Conservation (phyloP, 163 green algal genomes). For the Chloroidium sp. region DNA sequence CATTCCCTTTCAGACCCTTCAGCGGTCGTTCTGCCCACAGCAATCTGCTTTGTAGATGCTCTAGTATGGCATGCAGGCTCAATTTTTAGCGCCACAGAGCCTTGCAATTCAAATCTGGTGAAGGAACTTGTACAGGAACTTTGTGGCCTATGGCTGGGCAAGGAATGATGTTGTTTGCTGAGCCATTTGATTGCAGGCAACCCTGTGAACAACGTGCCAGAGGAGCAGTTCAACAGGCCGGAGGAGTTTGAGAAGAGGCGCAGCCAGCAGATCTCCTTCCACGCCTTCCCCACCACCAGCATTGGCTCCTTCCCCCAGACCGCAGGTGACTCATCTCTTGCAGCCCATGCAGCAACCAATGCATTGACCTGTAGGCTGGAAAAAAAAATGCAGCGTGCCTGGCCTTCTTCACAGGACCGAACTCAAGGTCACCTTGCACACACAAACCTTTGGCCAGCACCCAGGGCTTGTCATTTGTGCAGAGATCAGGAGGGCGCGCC, state of each 20-base stretch:
- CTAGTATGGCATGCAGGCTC: too few relatives aligned
- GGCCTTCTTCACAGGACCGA: too few relatives aligned
- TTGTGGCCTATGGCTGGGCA: not conserved
- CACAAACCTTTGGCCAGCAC: not conserved
- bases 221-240: conserved; percentile 35
- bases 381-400: too few relatives aligned
- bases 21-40: too few relatives aligned
- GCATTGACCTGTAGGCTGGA: too few relatives aligned
- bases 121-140: not conserved
- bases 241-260: conserved; percentile 49
- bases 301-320: conserved; percentile 93
- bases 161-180: not conserved
- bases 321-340: not conserved
- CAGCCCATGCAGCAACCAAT: not conserved
- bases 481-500: conserved; percentile 60
- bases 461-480: not conserved
- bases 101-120: too few relatives aligned
- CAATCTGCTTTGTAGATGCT: too few relatives aligned
- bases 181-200: conserved; percentile 1
- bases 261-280: conserved; percentile 47
- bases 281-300: conserved; percentile 60
- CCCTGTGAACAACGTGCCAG: conserved; percentile 21
- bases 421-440: not conserved
- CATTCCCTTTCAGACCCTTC: too few relatives aligned
- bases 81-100: too few relatives aligned